These are phyloP conservation scores for Leptosphaerulina australis DNA, from an alignment of 2,329 filamentous ascomycete genomes.

Conservation along the genomic window DNA sequence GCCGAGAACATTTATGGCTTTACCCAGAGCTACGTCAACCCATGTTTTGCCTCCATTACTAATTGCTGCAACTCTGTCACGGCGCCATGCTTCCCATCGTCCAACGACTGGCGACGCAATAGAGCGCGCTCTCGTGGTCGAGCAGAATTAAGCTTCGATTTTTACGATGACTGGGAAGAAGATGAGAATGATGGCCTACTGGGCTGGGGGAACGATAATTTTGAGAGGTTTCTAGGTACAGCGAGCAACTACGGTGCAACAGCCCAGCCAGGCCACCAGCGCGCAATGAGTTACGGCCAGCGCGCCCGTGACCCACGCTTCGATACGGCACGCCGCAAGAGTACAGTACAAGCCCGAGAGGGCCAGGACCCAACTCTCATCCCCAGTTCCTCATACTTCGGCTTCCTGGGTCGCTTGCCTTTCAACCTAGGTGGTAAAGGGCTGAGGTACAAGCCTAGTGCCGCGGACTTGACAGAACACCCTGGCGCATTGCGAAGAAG, in stretches of 20 bases:
- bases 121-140: constrained; percentile 62
- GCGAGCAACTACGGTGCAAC: constrained; percentile 61
- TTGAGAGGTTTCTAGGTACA: constrained; percentile 80
- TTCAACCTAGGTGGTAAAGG: constrained; percentile 81
- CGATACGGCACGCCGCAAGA: constrained; percentile 58
- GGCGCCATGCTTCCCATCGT: constrained; percentile 72
- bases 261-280: constrained; percentile 69
- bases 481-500: constrained; percentile 62
- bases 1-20: constrained; percentile 90
- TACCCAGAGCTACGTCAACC: constrained; percentile 80
- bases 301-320: constrained; percentile 55
- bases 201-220: constrained; percentile 80
- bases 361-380: constrained; percentile 82
- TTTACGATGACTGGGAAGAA: constrained; percentile 96
- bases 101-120: constrained; percentile 77
- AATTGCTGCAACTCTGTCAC: constrained; percentile 72
- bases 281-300: constrained; percentile 89
- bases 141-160: constrained; percentile 90
- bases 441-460: constrained; percentile 86
- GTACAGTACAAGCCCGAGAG: constrained; percentile 56
- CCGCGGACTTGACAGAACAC: constrained; percentile 87
- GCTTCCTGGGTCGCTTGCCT: constrained; percentile 81
- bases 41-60: constrained; percentile 73
- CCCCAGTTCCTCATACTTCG: constrained; percentile 81
- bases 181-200: constrained; percentile 68